Conservation (phyloP, 768 basidiomycete species). For the Cantharellus anzutake region DNA sequence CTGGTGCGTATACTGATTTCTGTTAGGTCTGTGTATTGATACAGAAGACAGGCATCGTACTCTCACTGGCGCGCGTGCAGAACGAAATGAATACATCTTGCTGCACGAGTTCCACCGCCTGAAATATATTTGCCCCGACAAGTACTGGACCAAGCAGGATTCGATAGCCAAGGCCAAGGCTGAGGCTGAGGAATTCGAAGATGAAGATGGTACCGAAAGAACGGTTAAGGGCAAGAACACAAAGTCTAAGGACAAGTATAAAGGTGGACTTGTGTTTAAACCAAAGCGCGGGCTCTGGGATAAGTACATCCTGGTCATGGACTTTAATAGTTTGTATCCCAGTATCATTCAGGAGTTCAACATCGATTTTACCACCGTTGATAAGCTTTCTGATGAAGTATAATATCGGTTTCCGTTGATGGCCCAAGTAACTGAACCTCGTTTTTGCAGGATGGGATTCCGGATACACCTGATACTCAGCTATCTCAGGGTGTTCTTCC, state of each 20-base stretch:
- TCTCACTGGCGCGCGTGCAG: constrained; percentile 89
- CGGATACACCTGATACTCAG: constrained; percentile 62
- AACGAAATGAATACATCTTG: constrained; percentile 97
- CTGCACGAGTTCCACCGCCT: constrained; percentile 93
- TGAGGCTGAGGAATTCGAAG: constrained; percentile 35
- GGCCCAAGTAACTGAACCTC: background rate
- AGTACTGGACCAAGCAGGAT: constrained; percentile 55
- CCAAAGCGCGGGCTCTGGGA: constrained; percentile 95
- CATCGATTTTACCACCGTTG: constrained; percentile 96
- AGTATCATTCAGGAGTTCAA: constrained; percentile 99
- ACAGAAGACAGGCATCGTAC: constrained; percentile 68
- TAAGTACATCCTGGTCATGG: constrained; percentile 95
- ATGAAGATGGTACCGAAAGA: constrained; percentile 21
- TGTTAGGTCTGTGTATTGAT: background rate
- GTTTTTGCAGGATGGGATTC: constrained; percentile 59
- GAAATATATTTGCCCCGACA: constrained; percentile 95
- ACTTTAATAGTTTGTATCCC: constrained; percentile 98
- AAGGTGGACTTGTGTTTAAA: constrained; percentile 94
- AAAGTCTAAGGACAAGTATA: constrained; percentile 66
- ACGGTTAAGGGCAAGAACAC: constrained; percentile 33
- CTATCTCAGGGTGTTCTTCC: constrained; percentile 80
- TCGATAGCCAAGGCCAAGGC: constrained; percentile 22
- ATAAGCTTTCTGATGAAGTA: constrained; percentile 33
- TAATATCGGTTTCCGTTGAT: constrained; percentile 21
- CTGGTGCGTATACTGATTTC: constrained; percentile 37